Conservation (phyloP, 495 filamentous ascomycete species). For the Tuber microsphaerosporum region DNA sequence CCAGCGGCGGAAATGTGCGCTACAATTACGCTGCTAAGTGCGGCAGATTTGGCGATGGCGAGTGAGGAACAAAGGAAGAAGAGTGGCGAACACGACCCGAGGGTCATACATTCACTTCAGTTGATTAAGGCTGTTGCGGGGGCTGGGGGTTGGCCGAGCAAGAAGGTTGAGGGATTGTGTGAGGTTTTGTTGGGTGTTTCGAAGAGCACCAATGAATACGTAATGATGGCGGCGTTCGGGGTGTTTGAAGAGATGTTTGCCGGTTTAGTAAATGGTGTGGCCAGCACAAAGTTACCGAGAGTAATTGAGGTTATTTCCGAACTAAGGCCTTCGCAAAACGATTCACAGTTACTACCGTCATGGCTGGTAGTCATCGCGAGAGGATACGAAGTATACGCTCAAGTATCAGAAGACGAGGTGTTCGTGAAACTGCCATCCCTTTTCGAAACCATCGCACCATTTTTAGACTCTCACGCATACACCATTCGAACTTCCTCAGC, state of each 20-base stretch:
- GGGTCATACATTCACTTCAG: conserved; percentile 82
- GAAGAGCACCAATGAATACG: conserved; percentile 79
- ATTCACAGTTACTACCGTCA: conserved; percentile 84
- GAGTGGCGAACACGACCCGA: conserved; percentile 62
- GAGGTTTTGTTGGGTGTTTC: conserved; percentile 83
- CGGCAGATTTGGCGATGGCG: conserved; percentile 60
- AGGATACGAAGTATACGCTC: conserved; percentile 86
- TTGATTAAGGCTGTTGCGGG: conserved; percentile 83
- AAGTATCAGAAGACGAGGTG: conserved; percentile 75
- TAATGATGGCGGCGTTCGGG: conserved; percentile 91
- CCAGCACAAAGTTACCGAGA: conserved; percentile 79
- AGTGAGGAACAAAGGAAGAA: conserved; percentile 65
- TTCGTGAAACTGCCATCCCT: conserved; percentile 79
- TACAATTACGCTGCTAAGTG: conserved; percentile 69
- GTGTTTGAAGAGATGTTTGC: conserved; percentile 94
- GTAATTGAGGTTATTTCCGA: conserved; percentile 82
- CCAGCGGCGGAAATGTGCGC: conserved; percentile 94
- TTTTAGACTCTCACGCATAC: conserved; percentile 75
- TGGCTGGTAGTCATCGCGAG: conserved; percentile 94
- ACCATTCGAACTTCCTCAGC: conserved; percentile 90
- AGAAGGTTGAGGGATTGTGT: conserved; percentile 85
- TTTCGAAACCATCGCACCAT: conserved; percentile 66
- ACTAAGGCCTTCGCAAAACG: conserved; percentile 78
- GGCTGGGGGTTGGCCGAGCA: conserved; percentile 93
- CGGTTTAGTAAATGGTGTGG: conserved; percentile 70